Conservation (phyloP, 2,329 filamentous ascomycete species). For the Calonectria leucothoes region DNA sequence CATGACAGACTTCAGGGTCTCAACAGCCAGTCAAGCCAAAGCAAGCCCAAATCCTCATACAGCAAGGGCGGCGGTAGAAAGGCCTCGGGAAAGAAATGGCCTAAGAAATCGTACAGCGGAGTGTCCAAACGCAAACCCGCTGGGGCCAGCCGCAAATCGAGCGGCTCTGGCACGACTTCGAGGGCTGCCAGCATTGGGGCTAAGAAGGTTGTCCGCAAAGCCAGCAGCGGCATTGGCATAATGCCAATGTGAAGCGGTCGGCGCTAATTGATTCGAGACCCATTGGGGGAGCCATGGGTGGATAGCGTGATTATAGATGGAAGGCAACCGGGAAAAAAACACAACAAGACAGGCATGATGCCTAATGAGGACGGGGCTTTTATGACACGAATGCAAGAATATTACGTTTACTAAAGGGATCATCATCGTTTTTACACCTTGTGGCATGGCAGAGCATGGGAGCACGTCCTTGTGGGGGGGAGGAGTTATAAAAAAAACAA, state of each 20-base stretch:
- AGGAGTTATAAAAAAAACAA: conserved; percentile 11
- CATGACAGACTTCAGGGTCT: conserved; percentile 47
- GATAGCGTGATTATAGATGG: conserved; percentile 1
- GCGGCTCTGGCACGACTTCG: conserved; percentile 42
- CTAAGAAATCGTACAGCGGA: conserved; percentile 44
- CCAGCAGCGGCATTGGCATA: conserved; percentile 49
- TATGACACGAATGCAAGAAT: conserved; percentile 30
- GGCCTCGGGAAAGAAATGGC: conserved; percentile 44
- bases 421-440: conserved; percentile 17
- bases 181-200: conserved; percentile 33
- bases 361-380: conserved; percentile 28
- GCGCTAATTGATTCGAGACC: not conserved
- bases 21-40: conserved; percentile 40
- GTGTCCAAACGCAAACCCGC: conserved; percentile 46
- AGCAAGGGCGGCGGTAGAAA: conserved; percentile 42
- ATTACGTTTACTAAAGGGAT: conserved; percentile 22
- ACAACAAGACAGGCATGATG: conserved; percentile 5
- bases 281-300: conserved; percentile 7
- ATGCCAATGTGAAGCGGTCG: conserved; percentile 50
- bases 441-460: not conserved
- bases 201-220: conserved; percentile 47
- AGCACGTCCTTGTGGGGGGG: conserved; percentile 18
- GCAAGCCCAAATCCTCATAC: conserved; percentile 41
- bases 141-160: conserved; percentile 44
- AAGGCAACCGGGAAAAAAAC: not conserved